These are phyloP conservation scores for Cryptococcus wingfieldii DNA, from an alignment of 1,284 basidiomycete species.

Conservation along the genomic window DNA sequence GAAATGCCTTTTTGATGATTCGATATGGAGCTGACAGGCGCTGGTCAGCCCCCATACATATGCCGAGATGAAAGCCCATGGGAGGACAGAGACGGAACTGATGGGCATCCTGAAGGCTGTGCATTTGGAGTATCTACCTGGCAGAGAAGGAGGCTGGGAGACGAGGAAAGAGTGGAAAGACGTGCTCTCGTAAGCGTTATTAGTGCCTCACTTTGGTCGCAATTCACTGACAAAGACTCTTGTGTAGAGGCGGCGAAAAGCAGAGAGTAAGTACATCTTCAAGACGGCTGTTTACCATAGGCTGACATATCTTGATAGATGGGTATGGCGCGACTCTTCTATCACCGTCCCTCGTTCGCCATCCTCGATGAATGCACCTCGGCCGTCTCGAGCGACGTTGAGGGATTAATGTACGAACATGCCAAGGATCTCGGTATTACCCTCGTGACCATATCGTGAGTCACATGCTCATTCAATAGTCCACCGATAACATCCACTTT, in stretches of 20 bases:
- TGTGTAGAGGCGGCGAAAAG: constrained; percentile 84
- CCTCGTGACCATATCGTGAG: constrained; percentile 77
- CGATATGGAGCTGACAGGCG: constrained; percentile 4
- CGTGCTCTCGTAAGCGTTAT: constrained; percentile 55
- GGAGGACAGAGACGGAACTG: constrained; percentile 65
- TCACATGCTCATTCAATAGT: constrained; percentile 47
- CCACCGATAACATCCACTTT: neutral
- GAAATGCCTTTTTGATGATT: neutral
- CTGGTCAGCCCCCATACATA: constrained; percentile 72
- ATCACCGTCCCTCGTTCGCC: constrained; percentile 39
- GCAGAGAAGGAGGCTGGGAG: constrained; percentile 82
- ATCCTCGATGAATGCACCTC: constrained; percentile 78
- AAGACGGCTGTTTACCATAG: neutral
- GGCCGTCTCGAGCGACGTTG: constrained; percentile 93
- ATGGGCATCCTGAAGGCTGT: constrained; percentile 71
- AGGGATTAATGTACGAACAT: constrained; percentile 92
- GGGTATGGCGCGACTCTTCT: constrained; percentile 51
- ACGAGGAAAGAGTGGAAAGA: constrained; percentile 95
- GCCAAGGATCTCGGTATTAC: constrained; percentile 90
- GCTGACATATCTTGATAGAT: constrained; percentile 55
- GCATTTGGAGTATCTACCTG: constrained; percentile 79
- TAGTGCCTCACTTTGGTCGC: neutral
- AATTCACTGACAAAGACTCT: neutral
- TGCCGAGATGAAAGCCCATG: constrained; percentile 63
- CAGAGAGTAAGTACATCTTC: constrained; percentile 60